Percentiles rank a stretch among this genome's conserved stretches.
Evolutionary conservation across 2,329 filamentous ascomycete genomes (phyloP).

Genomic region (Colletotrichum lini): DNA sequence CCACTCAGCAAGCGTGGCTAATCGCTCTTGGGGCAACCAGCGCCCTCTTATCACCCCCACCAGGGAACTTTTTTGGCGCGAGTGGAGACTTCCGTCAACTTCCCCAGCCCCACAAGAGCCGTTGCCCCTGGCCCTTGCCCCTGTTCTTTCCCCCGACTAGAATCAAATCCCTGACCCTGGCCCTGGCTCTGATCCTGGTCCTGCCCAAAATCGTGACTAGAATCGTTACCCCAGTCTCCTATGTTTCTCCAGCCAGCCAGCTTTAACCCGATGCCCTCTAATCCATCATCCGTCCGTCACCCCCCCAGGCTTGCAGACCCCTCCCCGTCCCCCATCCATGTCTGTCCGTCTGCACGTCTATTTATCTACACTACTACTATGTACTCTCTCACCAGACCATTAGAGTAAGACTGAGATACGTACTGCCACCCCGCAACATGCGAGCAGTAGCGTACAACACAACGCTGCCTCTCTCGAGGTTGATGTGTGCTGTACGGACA

Average conservation of each 20-base stretch:
- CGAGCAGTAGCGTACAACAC: neutral
- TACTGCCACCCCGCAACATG: neutral
- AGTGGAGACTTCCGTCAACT: constrained; percentile 20
- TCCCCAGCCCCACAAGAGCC: constrained; percentile 28
- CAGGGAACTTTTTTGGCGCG: constrained; percentile 40
- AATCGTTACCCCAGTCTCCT: neutral
- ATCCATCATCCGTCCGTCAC: constrained; percentile 16
- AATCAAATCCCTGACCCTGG: neutral
- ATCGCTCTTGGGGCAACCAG: constrained; percentile 1
- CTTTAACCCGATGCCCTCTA: constrained; percentile 29
- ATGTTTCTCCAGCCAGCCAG: constrained; percentile 9
- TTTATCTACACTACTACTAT: neutral
- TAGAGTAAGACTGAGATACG: no score
- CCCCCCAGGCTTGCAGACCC: neutral
- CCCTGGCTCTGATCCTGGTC: neutral
- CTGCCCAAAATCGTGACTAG: neutral
- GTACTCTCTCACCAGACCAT: neutral
- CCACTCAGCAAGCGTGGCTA: constrained; percentile 11
- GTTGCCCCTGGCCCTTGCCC: constrained; percentile 14
- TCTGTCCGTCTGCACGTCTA: constrained; percentile 3
- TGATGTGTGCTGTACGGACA: neutral
- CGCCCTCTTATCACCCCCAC: constrained; percentile 39
- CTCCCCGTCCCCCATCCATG: neutral
- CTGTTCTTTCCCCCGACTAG: neutral
- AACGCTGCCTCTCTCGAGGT: neutral